A percentile compares a stretch with the other conserved stretches of the same genome.
phyloP scores from a whole-genome alignment of 768 basidiomycete genomes.

The Xerocomellus intermedius region DNA sequence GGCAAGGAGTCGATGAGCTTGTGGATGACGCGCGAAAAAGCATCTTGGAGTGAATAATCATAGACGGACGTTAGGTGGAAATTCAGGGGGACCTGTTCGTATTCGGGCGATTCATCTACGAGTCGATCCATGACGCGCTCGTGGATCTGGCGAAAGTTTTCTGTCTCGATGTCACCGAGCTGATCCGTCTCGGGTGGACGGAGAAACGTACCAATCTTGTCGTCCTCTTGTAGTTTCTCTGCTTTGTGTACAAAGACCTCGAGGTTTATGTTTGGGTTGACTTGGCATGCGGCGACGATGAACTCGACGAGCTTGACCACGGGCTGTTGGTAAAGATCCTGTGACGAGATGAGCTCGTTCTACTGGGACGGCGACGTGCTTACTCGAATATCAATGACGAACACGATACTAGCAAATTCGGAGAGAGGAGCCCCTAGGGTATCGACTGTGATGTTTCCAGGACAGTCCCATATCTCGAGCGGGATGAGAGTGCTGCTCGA shows the following conservation, averaged over 20 bases:
- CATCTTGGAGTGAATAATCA: conserved; percentile 88
- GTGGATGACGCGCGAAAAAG: conserved; percentile 87
- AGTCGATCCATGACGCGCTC: conserved; percentile 83
- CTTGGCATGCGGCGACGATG: conserved; percentile 70
- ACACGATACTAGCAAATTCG: conserved; percentile 82
- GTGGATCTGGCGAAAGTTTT: conserved; percentile 90
- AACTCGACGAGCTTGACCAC: conserved; percentile 81
- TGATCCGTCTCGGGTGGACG: neutral
- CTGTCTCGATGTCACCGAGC: conserved; percentile 39
- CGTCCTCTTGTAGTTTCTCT: conserved; percentile 87
- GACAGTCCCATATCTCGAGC: conserved; percentile 94
- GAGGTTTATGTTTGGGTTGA: conserved; percentile 74
- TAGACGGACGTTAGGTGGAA: conserved; percentile 93
- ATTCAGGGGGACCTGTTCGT: conserved; percentile 75
- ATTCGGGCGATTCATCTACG: conserved; percentile 70
- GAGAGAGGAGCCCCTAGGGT: conserved; percentile 73
- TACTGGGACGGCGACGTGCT: conserved; percentile 19
- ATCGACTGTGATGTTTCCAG: conserved; percentile 78
- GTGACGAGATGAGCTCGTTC: conserved; percentile 6
- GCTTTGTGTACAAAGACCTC: conserved; percentile 97
- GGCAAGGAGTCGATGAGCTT: conserved; percentile 83
- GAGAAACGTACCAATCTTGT: conserved; percentile 69
- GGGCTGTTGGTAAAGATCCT: conserved; percentile 85
- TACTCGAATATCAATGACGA: conserved; percentile 94
- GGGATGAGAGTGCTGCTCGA: conserved; percentile 79